A percentile compares a stretch with the other conserved stretches of the same genome.
phyloP scores from a whole-genome alignment of 345 rosid species.

The Populus euphratica region DNA sequence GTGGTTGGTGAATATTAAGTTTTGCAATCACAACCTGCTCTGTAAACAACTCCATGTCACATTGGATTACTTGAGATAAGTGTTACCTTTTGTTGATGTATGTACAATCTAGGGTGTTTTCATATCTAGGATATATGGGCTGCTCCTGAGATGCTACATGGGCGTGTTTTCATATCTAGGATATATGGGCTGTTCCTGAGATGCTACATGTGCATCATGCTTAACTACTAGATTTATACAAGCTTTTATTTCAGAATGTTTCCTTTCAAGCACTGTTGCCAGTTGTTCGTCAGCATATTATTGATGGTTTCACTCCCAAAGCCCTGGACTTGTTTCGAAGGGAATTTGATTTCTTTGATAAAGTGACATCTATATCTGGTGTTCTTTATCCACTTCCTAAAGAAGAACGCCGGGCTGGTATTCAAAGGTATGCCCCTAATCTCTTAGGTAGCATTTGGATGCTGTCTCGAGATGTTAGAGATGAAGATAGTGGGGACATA shows the following conservation, averaged over 20 bases:
- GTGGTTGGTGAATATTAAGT: neutral
- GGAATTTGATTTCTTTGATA: conserved; percentile 91
- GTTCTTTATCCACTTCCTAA: conserved; percentile 69
- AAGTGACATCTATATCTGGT: conserved; percentile 95
- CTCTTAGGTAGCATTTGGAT: neutral
- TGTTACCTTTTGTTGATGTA: neutral
- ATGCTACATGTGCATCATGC: neutral
- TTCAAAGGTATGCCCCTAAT: conserved; percentile 56
- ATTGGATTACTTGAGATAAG: neutral
- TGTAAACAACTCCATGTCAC: neutral
- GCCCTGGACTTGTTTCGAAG: conserved; percentile 77
- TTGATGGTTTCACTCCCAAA: conserved; percentile 73
- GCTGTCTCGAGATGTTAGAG: no score
- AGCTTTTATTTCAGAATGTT: conserved; percentile 51
- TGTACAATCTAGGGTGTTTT: neutral
- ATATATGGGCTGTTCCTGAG: neutral
- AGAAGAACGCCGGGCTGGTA: conserved; percentile 97
- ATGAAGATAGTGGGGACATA: no score
- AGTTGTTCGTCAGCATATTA: conserved; percentile 69
- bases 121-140: neutral
- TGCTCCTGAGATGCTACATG: neutral
- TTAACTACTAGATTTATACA: conserved; percentile 8
- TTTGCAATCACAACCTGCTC: neutral
- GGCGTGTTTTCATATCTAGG: no score
- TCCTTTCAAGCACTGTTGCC: conserved; percentile 83